Conservation (phyloP, 1,139 yeast species). For the Eremothecium coryli region DNA sequence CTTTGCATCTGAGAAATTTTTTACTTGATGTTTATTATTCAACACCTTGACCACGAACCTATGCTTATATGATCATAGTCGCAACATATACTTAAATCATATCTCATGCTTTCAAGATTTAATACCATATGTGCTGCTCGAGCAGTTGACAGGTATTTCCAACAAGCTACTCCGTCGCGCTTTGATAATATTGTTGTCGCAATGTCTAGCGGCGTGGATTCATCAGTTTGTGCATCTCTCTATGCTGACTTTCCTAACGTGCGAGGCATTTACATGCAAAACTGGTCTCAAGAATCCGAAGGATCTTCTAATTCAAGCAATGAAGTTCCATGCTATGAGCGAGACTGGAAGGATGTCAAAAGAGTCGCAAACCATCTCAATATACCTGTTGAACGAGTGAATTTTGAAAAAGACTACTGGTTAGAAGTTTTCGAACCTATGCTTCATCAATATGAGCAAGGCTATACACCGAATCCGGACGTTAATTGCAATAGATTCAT, state of each 20-base stretch:
- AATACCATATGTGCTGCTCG: constrained; percentile 7
- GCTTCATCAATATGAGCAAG: constrained; percentile 60
- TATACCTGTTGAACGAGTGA: constrained; percentile 68
- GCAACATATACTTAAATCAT: no score
- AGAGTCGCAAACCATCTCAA: constrained; percentile 48
- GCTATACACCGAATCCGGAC: constrained; percentile 93
- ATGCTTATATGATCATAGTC: no score
- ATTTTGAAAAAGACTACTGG: constrained; percentile 91
- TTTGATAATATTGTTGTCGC: constrained; percentile 68
- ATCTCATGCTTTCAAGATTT: constrained; percentile 5
- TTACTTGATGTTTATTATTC: no score
- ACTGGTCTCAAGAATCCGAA: constrained; percentile 47
- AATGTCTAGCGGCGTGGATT: constrained; percentile 96
- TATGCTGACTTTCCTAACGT: constrained; percentile 48
- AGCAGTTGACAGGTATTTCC: constrained; percentile 15
- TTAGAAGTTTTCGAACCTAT: constrained; percentile 83
- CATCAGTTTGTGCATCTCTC: constrained; percentile 79
- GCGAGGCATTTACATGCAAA: constrained; percentile 82
- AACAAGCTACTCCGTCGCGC: constrained; percentile 39
- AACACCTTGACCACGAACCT: no score
- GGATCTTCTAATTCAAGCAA: constrained; percentile 27
- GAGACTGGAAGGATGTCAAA: constrained; percentile 82
- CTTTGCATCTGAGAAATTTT: no score
- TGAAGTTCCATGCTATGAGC: constrained; percentile 57
- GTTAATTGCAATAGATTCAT: constrained; percentile 76